These are phyloP conservation scores for Brettanomyces sp. DNA, from an alignment of 805 yeast genomes.

Conservation along the genomic window DNA sequence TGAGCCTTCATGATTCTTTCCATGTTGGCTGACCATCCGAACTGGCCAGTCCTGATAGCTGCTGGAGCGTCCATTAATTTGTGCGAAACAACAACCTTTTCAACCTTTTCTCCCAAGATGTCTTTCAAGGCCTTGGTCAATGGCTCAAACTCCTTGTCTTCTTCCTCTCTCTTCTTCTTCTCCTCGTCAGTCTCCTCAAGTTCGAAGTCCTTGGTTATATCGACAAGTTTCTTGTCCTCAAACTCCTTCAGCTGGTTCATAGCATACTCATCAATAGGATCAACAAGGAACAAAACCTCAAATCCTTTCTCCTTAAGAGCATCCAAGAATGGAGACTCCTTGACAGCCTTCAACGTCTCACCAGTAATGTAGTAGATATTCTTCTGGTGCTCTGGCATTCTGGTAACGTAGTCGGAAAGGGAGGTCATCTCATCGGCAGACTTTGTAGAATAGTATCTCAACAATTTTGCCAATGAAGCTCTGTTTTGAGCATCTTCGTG, in stretches of 20 bases:
- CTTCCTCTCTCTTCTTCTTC: conserved; percentile 89
- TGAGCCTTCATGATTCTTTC: conserved; percentile 99
- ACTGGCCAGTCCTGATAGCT: conserved; percentile 99
- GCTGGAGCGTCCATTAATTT: conserved; percentile 98
- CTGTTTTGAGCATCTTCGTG: conserved; percentile 99
- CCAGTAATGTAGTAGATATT: conserved; percentile 99
- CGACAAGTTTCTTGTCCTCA: conserved; percentile 98
- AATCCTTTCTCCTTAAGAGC: conserved; percentile 97
- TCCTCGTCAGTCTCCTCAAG: conserved; percentile 98
- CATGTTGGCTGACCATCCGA: conserved; percentile 99
- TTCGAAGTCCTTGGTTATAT: conserved; percentile 98
- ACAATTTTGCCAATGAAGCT: conserved; percentile 85
- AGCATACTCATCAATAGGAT: conserved; percentile 99
- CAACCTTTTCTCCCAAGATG: conserved; percentile 96
- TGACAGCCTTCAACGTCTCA: conserved; percentile 95
- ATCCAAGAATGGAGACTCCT: conserved; percentile 98
- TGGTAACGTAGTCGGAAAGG: conserved; percentile 91
- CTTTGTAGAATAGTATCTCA: conserved; percentile 96
- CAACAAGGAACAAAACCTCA: conserved; percentile 95
- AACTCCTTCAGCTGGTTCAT: conserved; percentile 99
- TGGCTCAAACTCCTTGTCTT: conserved; percentile 83
- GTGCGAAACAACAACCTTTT: conserved; percentile 97
- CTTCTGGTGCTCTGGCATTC: conserved; percentile 99
- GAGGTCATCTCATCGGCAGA: conserved; percentile 91
- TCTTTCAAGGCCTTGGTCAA: conserved; percentile 95